These are phyloP conservation scores for Colletotrichum chrysophilum DNA, from an alignment of 2,329 filamentous ascomycete genomes.

Conservation along the genomic window DNA sequence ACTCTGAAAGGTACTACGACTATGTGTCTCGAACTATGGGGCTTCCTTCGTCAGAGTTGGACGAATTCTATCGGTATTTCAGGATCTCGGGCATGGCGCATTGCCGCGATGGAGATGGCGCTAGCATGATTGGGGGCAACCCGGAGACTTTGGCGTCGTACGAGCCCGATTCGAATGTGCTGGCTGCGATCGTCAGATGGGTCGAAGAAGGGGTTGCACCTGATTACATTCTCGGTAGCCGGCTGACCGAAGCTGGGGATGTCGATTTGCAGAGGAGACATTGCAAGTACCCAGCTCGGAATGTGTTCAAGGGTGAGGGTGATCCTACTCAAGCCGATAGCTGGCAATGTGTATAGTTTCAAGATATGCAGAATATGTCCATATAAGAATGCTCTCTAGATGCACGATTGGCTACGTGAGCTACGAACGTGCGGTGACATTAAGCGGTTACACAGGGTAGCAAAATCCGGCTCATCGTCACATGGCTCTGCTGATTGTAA, in stretches of 20 bases:
- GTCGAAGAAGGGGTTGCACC: slow-evolving; percentile 50
- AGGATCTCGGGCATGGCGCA: slow-evolving; percentile 56
- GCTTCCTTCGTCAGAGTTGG: slow-evolving; percentile 21
- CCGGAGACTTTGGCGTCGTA: slow-evolving; percentile 14
- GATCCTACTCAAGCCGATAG: slow-evolving; percentile 29
- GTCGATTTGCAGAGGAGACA: slow-evolving; percentile 36
- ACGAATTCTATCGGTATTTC: slow-evolving; percentile 56
- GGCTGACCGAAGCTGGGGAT: slow-evolving; percentile 32
- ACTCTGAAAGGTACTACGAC: slow-evolving; percentile 53
- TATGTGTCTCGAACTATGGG: slow-evolving; percentile 49
- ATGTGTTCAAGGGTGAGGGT: slow-evolving; percentile 32
- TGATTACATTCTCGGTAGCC: slow-evolving; percentile 35
- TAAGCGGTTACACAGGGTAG: neutral
- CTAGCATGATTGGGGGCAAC: slow-evolving; percentile 34
- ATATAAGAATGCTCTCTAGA: neutral
- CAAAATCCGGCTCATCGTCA: neutral
- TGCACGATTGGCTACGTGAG: neutral
- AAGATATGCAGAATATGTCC: neutral
- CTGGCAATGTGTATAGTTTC: slow-evolving; percentile 30
- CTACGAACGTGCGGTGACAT: neutral
- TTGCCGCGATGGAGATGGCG: slow-evolving; percentile 52
- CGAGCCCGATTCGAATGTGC: slow-evolving; percentile 45
- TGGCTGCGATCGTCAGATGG: slow-evolving; percentile 55
- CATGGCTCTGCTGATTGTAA: neutral
- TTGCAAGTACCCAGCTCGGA: slow-evolving; percentile 38